phyloP scores from a whole-genome alignment of 192 early-diverging fungal species.

The Kappamyces sp. region DNA sequence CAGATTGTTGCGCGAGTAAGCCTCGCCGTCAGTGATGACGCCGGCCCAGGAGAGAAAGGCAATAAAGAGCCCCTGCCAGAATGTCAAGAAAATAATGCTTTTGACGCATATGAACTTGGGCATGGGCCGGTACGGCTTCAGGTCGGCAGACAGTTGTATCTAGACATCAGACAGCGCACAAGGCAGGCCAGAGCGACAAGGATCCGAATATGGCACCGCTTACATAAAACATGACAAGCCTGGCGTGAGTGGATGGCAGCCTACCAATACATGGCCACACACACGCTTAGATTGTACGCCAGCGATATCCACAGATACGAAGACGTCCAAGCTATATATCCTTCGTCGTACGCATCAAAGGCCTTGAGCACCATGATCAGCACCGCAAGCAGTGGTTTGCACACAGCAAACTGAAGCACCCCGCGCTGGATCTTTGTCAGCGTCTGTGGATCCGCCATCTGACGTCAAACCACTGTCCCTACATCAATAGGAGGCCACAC shows the following conservation, averaged over 20 bases:
- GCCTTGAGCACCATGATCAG: conserved; percentile 77
- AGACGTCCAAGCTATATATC: conserved; percentile 57
- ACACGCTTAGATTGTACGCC: conserved; percentile 86
- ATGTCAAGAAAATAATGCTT: conserved; percentile 88
- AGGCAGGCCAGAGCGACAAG: conserved; percentile 65
- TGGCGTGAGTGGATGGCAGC: conserved; percentile 82
- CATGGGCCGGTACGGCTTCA: conserved; percentile 52
- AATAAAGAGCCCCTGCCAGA: conserved; percentile 80
- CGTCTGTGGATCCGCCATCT: conserved; percentile 76
- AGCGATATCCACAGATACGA: conserved; percentile 78
- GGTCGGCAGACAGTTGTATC: conserved; percentile 20
- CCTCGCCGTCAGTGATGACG: conserved; percentile 58
- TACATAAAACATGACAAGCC: too few species aligned
- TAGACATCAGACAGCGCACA: conserved; percentile 30
- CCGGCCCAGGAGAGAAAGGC: conserved; percentile 73
- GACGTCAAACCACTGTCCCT: not conserved
- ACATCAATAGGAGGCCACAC: conserved; percentile 68
- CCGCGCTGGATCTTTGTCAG: conserved; percentile 77
- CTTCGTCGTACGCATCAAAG: conserved; percentile 71
- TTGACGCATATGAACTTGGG: conserved; percentile 95
- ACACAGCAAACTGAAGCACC: conserved; percentile 88
- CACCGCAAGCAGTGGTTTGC: conserved; percentile 75
- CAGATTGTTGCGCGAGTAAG: conserved; percentile 58
- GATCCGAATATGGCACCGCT: too few species aligned
- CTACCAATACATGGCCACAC: conserved; percentile 75